Base-by-base conservation (phyloP, 1,139 yeast genomes). In the Suhomyces kunorum region DNA sequence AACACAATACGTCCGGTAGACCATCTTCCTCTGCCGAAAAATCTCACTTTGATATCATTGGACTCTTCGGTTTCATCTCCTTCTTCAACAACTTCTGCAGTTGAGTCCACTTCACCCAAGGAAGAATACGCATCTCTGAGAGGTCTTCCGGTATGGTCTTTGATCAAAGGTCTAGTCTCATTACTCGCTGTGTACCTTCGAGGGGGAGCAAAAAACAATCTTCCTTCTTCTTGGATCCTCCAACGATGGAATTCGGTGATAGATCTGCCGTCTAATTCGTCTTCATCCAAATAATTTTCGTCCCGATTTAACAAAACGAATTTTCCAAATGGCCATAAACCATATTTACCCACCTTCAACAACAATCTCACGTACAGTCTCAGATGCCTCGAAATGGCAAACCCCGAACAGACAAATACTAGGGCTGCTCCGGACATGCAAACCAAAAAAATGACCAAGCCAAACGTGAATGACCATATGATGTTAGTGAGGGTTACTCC, bases 21-120 rank as follows among this genome's bases (percentile, higher is more conserved):
- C 98, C 98, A 92, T 49, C 81, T 71, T 20, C 98, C 98, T 60
- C 98, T 76, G 23, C 98, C 98, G 60, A 92, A 92, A 39, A 81
- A 72, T 45, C 98, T 67, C 24, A 73, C 67, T 49, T 80, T 80
- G 32, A 71, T 64, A 45, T 71, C 74, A 34, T 49, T 47, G 9
- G 38, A 43, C 3, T 66, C 72, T 28, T 40, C 43, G 6, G 25
- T 32, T 11, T 16, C 24, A 6, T 71, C 66, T 24, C 64, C 66
- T 6, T 53, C 63, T 8, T 52, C 59, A 34, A 51, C 57, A 12
- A 46, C 55, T 6, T 36, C 42, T 3, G 27, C 26, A n/a, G 26
- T 30, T 6, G 25, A 8, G 4, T 32, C 42, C 8, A 23, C 24
- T 12, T 42, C 63, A 11, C 55, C 66, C 34, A 67, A 53, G 3